Base-by-base conservation (phyloP, 768 basidiomycete species). In the Chalciporus chontae region DNA sequence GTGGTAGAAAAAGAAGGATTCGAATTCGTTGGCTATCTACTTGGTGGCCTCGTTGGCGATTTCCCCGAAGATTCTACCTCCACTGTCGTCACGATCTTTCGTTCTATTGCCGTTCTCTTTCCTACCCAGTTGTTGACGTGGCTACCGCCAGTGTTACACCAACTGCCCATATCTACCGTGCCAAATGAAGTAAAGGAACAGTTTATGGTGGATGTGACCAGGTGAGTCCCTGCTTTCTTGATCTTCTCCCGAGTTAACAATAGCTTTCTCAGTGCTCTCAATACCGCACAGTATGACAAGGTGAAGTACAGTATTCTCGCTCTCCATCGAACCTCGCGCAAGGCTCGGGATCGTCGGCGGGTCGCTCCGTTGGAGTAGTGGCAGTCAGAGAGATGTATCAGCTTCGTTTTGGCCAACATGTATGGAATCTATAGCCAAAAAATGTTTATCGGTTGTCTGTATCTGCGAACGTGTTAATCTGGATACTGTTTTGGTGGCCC, bases 11-110 rank as follows among this genome's bases (percentile, higher is more conserved):
- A 83, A 54, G 83, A 90, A 64, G 92, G 93, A 4, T 77, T 79
- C 47, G 78, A 81, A 58, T 74, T 98, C 14, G 64, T 90, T 14
- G 77, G 78, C 13, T 80, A 80, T 54, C 66, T 93, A 24, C 72
- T 98, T 45, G 70, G 76, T 17, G 95, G 96, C 4, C 73, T 97
- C 23, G 83, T 90, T 4, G 84, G 87, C 18, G 85, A 88, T 53
- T 98, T 94, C 65, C 90, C 91, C 4, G 92, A 92, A 63, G 95
- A 97, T 51, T 78, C 84, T 3, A 74, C 83, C 6, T 76, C 87
- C 8, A 65, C 73, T 31, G 84, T 94, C 40, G 81, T 91, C 48
- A 81, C 85, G 3, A 84, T 97, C 53, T 80, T 95, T 66, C 80
- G 90, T 14, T 75, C 79, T 11, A 66, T 93, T 45, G 76, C 84